Evolutionary conservation across 2,329 filamentous ascomycete genomes (phyloP).

Genomic region (Fusarium transvaalense): DNA sequence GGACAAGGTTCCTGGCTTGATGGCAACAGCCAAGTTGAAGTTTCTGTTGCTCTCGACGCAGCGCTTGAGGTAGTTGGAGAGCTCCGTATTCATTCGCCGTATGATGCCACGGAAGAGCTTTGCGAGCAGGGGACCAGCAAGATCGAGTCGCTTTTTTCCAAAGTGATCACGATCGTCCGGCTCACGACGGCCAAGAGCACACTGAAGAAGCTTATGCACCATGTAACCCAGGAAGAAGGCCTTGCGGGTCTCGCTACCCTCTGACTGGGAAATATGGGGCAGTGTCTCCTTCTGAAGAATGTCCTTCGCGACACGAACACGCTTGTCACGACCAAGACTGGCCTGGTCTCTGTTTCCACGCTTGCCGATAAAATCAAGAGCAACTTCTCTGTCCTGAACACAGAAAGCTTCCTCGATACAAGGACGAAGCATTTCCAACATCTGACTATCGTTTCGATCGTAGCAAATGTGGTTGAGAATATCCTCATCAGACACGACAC

Average conservation of each 20-base stretch:
- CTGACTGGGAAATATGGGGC: conserved; percentile 94
- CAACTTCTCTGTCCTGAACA: conserved; percentile 94
- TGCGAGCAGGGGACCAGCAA: conserved; percentile 94
- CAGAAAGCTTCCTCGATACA: conserved; percentile 98
- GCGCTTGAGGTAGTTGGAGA: conserved; percentile 90
- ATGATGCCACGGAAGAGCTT: conserved; percentile 95
- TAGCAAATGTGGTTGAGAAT: conserved; percentile 99
- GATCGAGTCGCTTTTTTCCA: conserved; percentile 96
- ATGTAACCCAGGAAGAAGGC: conserved; percentile 99
- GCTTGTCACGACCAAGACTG: conserved; percentile 83
- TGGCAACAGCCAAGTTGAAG: conserved; percentile 90
- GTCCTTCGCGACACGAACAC: conserved; percentile 91
- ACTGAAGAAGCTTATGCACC: conserved; percentile 95
- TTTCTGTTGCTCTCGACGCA: conserved; percentile 91
- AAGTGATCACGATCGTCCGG: conserved; percentile 99
- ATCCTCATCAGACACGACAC: conserved; percentile 96
- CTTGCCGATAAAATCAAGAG: conserved; percentile 94
- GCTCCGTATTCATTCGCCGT: conserved; percentile 89
- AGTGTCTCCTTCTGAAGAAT: conserved; percentile 97
- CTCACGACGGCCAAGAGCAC: conserved; percentile 90
- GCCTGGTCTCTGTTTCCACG: conserved; percentile 74
- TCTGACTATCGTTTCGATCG: conserved; percentile 92
- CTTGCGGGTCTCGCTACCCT: conserved; percentile 95
- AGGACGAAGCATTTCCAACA: conserved; percentile 97
- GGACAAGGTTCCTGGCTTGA: conserved; percentile 91